Base-by-base conservation (phyloP, 169 alveolate species). In the Eimeria maxima region DNA sequence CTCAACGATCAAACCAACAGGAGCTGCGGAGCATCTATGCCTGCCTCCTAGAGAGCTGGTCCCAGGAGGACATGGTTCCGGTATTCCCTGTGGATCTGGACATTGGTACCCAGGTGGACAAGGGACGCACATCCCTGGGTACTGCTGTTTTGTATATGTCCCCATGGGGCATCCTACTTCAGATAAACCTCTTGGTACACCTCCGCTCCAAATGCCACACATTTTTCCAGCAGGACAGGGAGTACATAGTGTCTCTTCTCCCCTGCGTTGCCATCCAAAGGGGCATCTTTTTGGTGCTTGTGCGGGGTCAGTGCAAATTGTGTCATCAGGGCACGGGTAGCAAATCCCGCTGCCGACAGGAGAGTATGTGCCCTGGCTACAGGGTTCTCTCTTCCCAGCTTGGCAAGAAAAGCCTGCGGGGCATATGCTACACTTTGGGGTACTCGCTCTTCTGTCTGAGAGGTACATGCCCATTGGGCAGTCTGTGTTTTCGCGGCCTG, bases 321-420 rank as follows among this genome's bases (percentile, higher is more conserved):
- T 57, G 13, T 86, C 93, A 14, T 86, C 81, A 5, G 93, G 93
- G 42, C 93, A 86, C 27, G 81, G 80, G 63, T 38, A 38, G 81
- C 93, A 86, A 38, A 60, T 13, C 38, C 65, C 93, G 47, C 93
- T 86, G 93, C 81, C 42, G n/a, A 63, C 93, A 16, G 93, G 81
- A 16, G 93, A 38, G 80, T 86, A 86, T 16, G 93, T 86, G 55
- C 93, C 93, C 24, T 24, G 24, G 45, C 27, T 57, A 63, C 93
- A 86, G 10, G 80, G 93, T 18, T 3, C 63, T 24, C 38, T 86
- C 10, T 42, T 22, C 18, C 80, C 80, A 38, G 57, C 60, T 50
- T 86, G 76, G 93, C 93, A 86, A 60, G 60, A 86, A 63, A 86
- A 86, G 24, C 93, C 93, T 18, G 93, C 93, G 27, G 93, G 93